These are phyloP conservation scores for Aspergillus puulaauensis DNA, from an alignment of 2,329 filamentous ascomycete genomes.

Conservation along the genomic window DNA sequence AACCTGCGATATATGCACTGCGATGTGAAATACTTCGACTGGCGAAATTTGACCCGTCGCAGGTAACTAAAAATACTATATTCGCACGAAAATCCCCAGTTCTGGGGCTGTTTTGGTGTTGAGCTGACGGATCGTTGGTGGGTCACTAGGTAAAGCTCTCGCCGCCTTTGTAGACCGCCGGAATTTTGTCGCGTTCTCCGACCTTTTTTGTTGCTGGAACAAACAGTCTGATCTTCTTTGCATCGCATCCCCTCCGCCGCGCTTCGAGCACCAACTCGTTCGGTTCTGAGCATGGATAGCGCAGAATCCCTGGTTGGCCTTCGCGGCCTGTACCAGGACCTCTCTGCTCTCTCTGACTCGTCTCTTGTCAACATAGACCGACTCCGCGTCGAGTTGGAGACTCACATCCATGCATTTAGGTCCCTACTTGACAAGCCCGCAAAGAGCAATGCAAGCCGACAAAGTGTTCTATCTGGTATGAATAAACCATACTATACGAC, in stretches of 20 bases:
- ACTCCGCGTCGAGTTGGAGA: slow-evolving; percentile 64
- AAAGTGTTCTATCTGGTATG: slow-evolving; percentile 65
- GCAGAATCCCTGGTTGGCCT: slow-evolving; percentile 72
- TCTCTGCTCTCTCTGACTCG: slow-evolving; percentile 72
- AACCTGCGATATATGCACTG: background rate
- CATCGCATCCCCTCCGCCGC: slow-evolving; percentile 17
- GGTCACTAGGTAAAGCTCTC: slow-evolving; percentile 9
- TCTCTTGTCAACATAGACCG: slow-evolving; percentile 70
- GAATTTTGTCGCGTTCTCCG: slow-evolving; percentile 39
- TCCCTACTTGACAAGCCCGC: slow-evolving; percentile 71
- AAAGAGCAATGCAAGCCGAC: slow-evolving; percentile 73
- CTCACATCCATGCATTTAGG: slow-evolving; percentile 65
- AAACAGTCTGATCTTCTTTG: slow-evolving; percentile 22
- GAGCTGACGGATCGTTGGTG: slow-evolving; percentile 8
- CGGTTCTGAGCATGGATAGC: slow-evolving; percentile 62
- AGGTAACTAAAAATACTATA: background rate
- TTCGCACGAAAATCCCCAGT: background rate
- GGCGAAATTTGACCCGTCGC: background rate
- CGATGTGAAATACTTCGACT: background rate
- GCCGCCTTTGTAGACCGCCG: slow-evolving; percentile 24
- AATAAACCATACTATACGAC: background rate
- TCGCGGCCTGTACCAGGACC: slow-evolving; percentile 81
- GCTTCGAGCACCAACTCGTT: slow-evolving; percentile 29
- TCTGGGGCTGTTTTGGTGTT: background rate
- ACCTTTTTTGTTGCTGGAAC: slow-evolving; percentile 31